Evolutionary conservation across 2,329 filamentous ascomycete genomes (phyloP).

Genomic region (Ophiostoma sp.): DNA sequence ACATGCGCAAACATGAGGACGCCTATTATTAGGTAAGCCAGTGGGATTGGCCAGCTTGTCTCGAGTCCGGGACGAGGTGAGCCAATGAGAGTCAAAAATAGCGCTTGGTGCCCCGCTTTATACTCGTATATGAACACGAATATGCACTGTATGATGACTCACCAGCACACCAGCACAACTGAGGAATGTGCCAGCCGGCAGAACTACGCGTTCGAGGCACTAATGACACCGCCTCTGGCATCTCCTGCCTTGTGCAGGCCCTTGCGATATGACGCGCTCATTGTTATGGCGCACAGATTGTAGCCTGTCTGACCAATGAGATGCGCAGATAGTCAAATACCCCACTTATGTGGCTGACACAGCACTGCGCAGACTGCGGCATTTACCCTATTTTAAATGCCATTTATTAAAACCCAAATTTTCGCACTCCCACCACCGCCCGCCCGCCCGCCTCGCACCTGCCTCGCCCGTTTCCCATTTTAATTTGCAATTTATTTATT

Average conservation of each 20-base stretch:
- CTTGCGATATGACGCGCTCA: neutral
- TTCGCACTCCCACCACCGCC: neutral
- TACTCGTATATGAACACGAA: too few relatives aligned
- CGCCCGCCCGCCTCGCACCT: neutral
- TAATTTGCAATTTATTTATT: conserved; percentile 16
- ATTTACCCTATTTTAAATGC: neutral
- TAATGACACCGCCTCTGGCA: neutral
- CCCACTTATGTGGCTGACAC: conserved; percentile 9
- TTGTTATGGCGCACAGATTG: neutral
- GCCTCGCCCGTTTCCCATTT: neutral
- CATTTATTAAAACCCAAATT: conserved; percentile 4
- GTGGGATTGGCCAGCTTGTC: too few relatives aligned
- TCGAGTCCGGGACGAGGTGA: too few relatives aligned
- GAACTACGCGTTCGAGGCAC: neutral
- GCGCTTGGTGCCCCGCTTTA: too few relatives aligned
- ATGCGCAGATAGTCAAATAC: neutral
- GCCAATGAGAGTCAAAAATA: too few relatives aligned
- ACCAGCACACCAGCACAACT: neutral
- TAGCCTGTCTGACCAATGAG: neutral
- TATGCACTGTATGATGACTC: neutral
- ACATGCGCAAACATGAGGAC: too few relatives aligned
- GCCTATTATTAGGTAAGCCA: too few relatives aligned
- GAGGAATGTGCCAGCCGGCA: neutral
- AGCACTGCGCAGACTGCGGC: conserved; percentile 4
- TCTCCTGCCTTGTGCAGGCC: neutral